Percentiles rank a stretch among this genome's conserved stretches.
Conservation (phyloP, 2,329 filamentous ascomycete genomes). For the Fusarium piperis region DNA sequence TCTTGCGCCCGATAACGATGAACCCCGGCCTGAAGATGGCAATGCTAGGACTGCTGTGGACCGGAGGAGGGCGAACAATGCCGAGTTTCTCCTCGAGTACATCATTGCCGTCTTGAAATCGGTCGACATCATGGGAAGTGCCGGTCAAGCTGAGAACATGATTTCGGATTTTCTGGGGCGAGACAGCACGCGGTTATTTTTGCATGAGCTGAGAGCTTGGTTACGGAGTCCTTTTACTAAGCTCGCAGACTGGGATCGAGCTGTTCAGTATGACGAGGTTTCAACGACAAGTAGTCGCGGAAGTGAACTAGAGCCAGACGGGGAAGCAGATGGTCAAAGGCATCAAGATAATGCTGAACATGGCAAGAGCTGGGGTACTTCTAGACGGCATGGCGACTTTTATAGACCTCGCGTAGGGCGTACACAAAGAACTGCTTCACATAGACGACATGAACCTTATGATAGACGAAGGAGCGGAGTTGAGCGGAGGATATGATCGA, state of each 20-base stretch:
- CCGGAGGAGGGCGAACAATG: conserved; percentile 67
- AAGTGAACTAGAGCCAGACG: background rate
- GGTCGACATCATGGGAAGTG: conserved; percentile 81
- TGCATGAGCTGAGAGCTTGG: conserved; percentile 88
- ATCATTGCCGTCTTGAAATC: conserved; percentile 84
- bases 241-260: conserved; percentile 80
- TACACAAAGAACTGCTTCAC: background rate
- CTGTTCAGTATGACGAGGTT: conserved; percentile 72
- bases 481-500: background rate
- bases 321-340: background rate
- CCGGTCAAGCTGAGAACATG: conserved; percentile 82
- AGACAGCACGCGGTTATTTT: conserved; percentile 76
- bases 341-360: background rate
- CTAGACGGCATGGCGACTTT: conserved; percentile 38
- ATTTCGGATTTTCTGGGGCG: conserved; percentile 81
- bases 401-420: conserved; percentile 35
- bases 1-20: conserved; percentile 53
- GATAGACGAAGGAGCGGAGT: conserved; percentile 3
- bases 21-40: background rate
- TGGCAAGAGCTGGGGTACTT: background rate
- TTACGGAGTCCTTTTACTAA: conserved; percentile 80
- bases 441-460: conserved; percentile 33
- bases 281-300: background rate
- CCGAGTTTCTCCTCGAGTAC: conserved; percentile 88
- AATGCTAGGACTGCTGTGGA: conserved; percentile 18